phyloP scores from a whole-genome alignment of 495 filamentous ascomycete genomes.

The Lasiosphaeris hirsuta region DNA sequence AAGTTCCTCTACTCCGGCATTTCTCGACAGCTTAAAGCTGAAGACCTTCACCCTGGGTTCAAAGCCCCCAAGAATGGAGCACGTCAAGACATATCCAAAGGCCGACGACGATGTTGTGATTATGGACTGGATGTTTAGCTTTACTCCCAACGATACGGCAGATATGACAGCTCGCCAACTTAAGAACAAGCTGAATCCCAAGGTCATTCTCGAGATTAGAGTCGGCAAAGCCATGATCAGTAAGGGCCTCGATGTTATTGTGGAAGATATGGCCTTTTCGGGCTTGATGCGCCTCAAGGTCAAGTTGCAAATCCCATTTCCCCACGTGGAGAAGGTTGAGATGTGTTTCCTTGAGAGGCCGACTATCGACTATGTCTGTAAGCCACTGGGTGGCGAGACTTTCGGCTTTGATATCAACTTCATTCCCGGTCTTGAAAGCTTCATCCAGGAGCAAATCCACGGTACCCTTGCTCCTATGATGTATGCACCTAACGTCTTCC shows the following conservation, averaged over 20 bases:
- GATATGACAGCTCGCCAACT: slow-evolving; percentile 88
- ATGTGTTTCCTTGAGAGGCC: slow-evolving; percentile 75
- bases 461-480: slow-evolving; percentile 90
- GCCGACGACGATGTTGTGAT: slow-evolving; percentile 90
- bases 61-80: slow-evolving; percentile 93
- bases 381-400: slow-evolving; percentile 90
- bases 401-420: slow-evolving; percentile 99
- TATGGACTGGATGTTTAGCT: slow-evolving; percentile 99
- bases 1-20: slow-evolving; percentile 83
- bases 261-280: slow-evolving; percentile 93
- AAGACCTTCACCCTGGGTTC: slow-evolving; percentile 88
- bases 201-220: slow-evolving; percentile 88
- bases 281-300: slow-evolving; percentile 95
- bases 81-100: slow-evolving; percentile 97
- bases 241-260: slow-evolving; percentile 95
- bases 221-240: slow-evolving; percentile 92
- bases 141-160: slow-evolving; percentile 88
- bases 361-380: slow-evolving; percentile 92
- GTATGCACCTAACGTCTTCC: slow-evolving; percentile 96
- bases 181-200: slow-evolving; percentile 95
- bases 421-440: slow-evolving; percentile 86
- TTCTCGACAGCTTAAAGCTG: slow-evolving; percentile 88
- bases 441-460: slow-evolving; percentile 96
- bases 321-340: slow-evolving; percentile 88
- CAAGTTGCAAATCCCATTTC: slow-evolving; percentile 93